Percentiles rank a stretch among this genome's conserved stretches.
Conservation (phyloP, 495 filamentous ascomycete genomes). For the Neurospora hispaniola region DNA sequence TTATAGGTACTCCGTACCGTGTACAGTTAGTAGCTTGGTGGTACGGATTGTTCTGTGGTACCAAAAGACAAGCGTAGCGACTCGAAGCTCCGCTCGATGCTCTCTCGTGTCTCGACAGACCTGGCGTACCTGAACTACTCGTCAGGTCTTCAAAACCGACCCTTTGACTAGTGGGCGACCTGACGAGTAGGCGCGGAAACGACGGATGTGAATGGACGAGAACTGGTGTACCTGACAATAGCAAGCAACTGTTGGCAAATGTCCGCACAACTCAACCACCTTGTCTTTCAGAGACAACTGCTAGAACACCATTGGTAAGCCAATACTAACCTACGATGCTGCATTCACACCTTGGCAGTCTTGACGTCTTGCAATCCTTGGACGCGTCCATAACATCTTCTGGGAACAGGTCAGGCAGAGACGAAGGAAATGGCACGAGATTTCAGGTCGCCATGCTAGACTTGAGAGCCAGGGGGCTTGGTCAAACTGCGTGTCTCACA, state of each 20-base stretch:
- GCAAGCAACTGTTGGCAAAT: neutral
- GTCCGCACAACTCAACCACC: neutral
- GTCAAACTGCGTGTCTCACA: neutral
- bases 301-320: neutral
- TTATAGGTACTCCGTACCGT: neutral
- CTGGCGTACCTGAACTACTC: neutral
- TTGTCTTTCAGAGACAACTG: neutral
- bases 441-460: neutral
- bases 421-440: neutral
- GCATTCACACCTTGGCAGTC: neutral
- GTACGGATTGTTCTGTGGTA: neutral
- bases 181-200: neutral
- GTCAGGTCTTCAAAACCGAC: too few species aligned
- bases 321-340: neutral
- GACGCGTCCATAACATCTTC: neutral
- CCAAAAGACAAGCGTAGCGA: neutral
- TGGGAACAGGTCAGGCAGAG: neutral
- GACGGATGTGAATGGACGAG: neutral
- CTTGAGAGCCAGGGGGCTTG: neutral
- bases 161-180: too few species aligned
- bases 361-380: neutral
- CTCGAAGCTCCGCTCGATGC: conserved; percentile 8
- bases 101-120: neutral
- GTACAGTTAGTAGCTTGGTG: neutral
- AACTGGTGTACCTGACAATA: neutral